phyloP scores from a whole-genome alignment of 805 yeast genomes.

The Zygoascus biomembranicola region DNA sequence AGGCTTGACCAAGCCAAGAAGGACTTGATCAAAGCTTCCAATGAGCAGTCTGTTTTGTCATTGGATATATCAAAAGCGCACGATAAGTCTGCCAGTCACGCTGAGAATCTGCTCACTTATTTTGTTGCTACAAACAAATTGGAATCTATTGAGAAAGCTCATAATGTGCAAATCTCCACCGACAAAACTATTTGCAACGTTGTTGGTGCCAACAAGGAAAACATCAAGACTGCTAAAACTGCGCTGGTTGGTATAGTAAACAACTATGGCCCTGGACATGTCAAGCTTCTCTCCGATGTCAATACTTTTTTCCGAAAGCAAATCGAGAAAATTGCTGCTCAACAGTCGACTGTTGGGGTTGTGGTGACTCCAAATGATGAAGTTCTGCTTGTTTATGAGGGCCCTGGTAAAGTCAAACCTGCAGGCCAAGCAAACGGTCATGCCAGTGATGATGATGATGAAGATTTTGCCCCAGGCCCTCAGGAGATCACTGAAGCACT shows the following conservation, averaged over 20 bases:
- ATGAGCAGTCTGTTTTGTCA: constrained; percentile 51
- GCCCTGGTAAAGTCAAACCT: constrained; percentile 14
- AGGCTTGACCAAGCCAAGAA: constrained; percentile 55
- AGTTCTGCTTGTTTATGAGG: constrained; percentile 49
- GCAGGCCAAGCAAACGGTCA: neutral
- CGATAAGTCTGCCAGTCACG: constrained; percentile 69
- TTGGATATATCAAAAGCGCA: constrained; percentile 87
- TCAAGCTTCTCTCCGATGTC: constrained; percentile 52
- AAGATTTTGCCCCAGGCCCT: constrained; percentile 65
- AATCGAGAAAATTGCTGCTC: constrained; percentile 28
- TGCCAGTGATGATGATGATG: constrained; percentile 30
- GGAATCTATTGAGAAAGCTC: constrained; percentile 34
- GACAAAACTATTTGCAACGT: constrained; percentile 59
- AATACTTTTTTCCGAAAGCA: constrained; percentile 49
- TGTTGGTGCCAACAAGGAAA: constrained; percentile 40
- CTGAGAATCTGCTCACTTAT: constrained; percentile 61
- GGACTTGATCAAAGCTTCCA: constrained; percentile 51
- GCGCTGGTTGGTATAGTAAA: constrained; percentile 68
- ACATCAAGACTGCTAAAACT: constrained; percentile 60
- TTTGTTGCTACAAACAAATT: constrained; percentile 33
- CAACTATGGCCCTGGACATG: constrained; percentile 57
- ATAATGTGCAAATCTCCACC: constrained; percentile 37
- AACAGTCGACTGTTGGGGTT: constrained; percentile 40
- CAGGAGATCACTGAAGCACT: constrained; percentile 52
- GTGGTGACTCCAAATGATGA: constrained; percentile 28